Conservation (phyloP, 306 rosid species). For the Quercus berberidifolia region DNA sequence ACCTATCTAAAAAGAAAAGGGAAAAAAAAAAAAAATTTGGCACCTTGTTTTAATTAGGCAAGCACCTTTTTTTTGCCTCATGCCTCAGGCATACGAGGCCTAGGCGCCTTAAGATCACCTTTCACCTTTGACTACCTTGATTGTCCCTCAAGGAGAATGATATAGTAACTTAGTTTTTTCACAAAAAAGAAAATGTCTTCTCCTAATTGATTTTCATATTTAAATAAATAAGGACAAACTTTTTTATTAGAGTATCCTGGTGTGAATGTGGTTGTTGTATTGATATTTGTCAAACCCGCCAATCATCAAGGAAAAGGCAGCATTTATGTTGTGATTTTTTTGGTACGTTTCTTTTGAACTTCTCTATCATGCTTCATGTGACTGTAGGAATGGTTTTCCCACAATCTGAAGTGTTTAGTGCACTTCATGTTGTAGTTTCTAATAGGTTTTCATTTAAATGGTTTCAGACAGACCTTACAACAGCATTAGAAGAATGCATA, state of each 20-base stretch:
- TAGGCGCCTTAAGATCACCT: too few relatives aligned
- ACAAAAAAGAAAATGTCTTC: not conserved
- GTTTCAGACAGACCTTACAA: constrained; percentile 70
- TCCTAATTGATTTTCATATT: not conserved
- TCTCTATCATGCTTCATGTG: not conserved
- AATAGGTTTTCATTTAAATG: constrained; percentile 11
- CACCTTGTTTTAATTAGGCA: too few relatives aligned
- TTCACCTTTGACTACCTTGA: not conserved
- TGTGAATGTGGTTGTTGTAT: not conserved
- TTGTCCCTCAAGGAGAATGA: not conserved
- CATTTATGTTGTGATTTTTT: not conserved
- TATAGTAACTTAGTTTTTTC: not conserved
- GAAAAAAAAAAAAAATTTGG: too few relatives aligned
- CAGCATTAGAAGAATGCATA: constrained; percentile 69
- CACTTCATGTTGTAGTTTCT: not conserved
- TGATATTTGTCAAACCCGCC: not conserved
- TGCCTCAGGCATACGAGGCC: too few relatives aligned
- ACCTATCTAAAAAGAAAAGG: too few relatives aligned
- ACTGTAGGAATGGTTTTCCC: not conserved
- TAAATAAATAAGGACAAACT: not conserved
- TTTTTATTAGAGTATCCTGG: not conserved
- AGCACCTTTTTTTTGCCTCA: too few relatives aligned
- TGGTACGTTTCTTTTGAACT: not conserved
- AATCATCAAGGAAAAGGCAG: not conserved
- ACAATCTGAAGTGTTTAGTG: not conserved